A percentile compares a stretch with the other conserved stretches of the same genome.
Evolutionary conservation across 345 rosid genomes (phyloP).

Genomic region (Trapa incisa): DNA sequence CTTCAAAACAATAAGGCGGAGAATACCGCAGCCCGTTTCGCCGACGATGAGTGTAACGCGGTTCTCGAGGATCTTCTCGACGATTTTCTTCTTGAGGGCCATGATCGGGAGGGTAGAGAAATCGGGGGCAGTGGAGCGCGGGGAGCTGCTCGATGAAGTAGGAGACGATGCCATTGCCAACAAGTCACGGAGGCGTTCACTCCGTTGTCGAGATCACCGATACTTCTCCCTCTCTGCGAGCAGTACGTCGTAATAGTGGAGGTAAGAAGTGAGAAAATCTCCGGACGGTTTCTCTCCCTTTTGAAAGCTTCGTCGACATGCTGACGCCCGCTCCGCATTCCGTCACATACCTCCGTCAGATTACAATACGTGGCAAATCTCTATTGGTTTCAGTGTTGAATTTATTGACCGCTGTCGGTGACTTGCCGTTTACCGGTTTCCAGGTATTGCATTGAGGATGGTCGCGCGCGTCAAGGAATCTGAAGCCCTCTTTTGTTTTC

Average conservation of each 20-base stretch:
- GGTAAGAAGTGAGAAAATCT: background rate
- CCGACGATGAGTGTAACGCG: slow-evolving; percentile 95
- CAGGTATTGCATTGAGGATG: background rate
- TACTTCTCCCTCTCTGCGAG: background rate
- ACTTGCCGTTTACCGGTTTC: background rate
- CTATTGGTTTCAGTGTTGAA: background rate
- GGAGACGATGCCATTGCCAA: slow-evolving; percentile 43
- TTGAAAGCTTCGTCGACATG: background rate
- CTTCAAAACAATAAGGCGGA: slow-evolving; percentile 1
- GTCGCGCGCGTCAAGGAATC: background rate
- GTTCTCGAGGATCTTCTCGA: slow-evolving; percentile 71
- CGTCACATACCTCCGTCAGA: background rate
- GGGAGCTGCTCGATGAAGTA: slow-evolving; percentile 33
- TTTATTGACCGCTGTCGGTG: background rate
- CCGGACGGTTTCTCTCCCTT: background rate
- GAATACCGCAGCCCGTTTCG: slow-evolving; percentile 82
- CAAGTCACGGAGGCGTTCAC: background rate
- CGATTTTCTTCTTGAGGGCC: slow-evolving; percentile 51
- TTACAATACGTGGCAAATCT: background rate
- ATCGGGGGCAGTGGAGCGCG: slow-evolving; percentile 26
- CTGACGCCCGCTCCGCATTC: slow-evolving; percentile 2
- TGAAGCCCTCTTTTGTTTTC: background rate
- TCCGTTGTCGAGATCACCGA: background rate
- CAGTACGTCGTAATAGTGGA: background rate
- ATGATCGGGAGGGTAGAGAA: slow-evolving; percentile 62